Percentiles rank a stretch among this genome's conserved stretches.
These are phyloP conservation scores for Coprinopsis sp. DNA, from an alignment of 768 basidiomycete genomes.

Conservation along the genomic window DNA sequence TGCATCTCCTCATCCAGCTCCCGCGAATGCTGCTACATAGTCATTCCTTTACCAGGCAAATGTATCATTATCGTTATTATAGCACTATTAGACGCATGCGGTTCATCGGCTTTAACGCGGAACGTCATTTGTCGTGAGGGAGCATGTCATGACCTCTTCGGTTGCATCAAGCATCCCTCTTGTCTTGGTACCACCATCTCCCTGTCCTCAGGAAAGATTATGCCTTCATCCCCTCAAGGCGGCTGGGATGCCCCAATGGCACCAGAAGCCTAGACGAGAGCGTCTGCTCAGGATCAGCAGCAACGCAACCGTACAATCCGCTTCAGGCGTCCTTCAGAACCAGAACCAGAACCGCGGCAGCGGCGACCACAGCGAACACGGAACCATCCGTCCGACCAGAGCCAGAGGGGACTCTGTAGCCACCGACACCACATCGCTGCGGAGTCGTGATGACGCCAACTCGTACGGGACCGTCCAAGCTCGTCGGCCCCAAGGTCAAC, in stretches of 20 bases:
- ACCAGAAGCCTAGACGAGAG: conserved; percentile 56
- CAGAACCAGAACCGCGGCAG: background rate
- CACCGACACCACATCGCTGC: conserved; percentile 21
- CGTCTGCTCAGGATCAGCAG: conserved; percentile 56
- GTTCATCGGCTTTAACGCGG: no score
- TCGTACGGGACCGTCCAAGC: conserved; percentile 57
- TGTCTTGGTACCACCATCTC: background rate
- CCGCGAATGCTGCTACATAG: no score
- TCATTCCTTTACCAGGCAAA: no score
- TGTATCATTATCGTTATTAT: no score
- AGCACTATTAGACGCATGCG: no score
- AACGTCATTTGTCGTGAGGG: no score
- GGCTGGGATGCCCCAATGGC: conserved; percentile 38
- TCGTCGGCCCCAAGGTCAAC: conserved; percentile 22
- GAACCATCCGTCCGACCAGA: background rate
- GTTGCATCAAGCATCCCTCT: no score
- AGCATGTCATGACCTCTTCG: no score
- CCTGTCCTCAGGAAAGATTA: background rate
- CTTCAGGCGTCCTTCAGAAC: background rate
- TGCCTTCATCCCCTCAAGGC: background rate
- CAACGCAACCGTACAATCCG: conserved; percentile 17
- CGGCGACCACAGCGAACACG: conserved; percentile 2
- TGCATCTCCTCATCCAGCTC: no score
- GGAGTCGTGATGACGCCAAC: conserved; percentile 19
- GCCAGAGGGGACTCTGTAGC: background rate